Percentiles rank a stretch among this genome's conserved stretches.
These are phyloP conservation scores for Celoporthe dispersa DNA, from an alignment of 2,329 filamentous ascomycete species.

Conservation along the genomic window DNA sequence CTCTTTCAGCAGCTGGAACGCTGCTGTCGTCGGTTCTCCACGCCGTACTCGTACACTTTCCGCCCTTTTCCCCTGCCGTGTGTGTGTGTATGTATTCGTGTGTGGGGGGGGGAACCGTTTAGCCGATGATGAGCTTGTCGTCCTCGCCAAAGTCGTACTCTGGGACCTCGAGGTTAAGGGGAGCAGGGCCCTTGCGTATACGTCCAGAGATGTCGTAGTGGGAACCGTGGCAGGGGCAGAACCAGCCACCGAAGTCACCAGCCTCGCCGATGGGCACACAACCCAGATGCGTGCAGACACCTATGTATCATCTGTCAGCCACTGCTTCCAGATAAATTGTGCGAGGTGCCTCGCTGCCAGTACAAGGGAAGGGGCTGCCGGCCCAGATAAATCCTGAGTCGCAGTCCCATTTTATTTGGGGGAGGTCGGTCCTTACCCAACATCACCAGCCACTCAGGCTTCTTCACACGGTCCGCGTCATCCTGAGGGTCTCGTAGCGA, in stretches of 20 bases:
- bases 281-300: conserved; percentile 98
- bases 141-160: conserved; percentile 92
- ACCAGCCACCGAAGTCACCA: conserved; percentile 98
- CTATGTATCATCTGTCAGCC: conserved; percentile 46
- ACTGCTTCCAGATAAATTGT: neutral
- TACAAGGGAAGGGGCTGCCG: neutral
- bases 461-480: conserved; percentile 93
- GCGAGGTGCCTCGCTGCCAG: neutral
- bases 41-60: conserved; percentile 28
- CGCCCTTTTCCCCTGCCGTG: neutral
- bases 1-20: conserved; percentile 4
- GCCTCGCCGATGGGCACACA: conserved; percentile 99
- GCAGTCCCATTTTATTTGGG: neutral
- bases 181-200: conserved; percentile 95
- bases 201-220: conserved; percentile 99
- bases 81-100: neutral
- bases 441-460: conserved; percentile 99
- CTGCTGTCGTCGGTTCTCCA: conserved; percentile 7
- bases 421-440: conserved; percentile 65
- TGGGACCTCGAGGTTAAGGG: conserved; percentile 96
- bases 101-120: conserved; percentile 44
- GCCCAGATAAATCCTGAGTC: neutral
- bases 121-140: conserved; percentile 89
- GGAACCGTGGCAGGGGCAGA: conserved; percentile 99
- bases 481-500: conserved; percentile 87